Evolutionary conservation across 2,329 filamentous ascomycete species (phyloP).

Genomic region (Fusarium verticillioides): DNA sequence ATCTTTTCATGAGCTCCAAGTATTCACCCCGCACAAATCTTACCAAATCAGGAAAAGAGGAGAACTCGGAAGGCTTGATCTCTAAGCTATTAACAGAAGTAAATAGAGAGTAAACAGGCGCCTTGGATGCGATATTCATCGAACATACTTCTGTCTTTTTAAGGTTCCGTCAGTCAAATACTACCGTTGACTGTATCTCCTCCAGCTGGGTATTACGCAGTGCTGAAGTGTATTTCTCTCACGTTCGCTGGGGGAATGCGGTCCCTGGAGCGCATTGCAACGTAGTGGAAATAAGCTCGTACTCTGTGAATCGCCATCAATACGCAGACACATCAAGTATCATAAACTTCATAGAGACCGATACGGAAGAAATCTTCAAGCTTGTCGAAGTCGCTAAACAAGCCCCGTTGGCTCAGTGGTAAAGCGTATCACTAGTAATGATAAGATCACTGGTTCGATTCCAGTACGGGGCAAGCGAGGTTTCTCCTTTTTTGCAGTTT

Average conservation of each 20-base stretch:
- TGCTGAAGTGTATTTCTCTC: neutral
- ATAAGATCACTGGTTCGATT: conserved; percentile 1
- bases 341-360: fast-evolving
- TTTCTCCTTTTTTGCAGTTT: neutral
- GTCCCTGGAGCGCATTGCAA: neutral
- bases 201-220: neutral
- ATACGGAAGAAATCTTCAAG: fast-evolving
- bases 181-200: neutral
- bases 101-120: neutral
- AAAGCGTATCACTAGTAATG: conserved; percentile 2
- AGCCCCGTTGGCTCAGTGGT: neutral
- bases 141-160: no score
- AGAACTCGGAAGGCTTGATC: neutral
- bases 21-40: neutral
- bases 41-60: neutral
- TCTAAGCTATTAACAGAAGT: neutral
- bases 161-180: neutral
- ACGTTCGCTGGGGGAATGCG: fast-evolving
- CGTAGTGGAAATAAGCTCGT: neutral
- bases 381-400: neutral
- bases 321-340: neutral
- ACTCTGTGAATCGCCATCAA: no score
- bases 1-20: neutral
- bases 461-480: neutral
- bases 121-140: neutral